These are phyloP conservation scores for Clarireedia monteithiana DNA, from an alignment of 2,329 filamentous ascomycete species.

Conservation along the genomic window DNA sequence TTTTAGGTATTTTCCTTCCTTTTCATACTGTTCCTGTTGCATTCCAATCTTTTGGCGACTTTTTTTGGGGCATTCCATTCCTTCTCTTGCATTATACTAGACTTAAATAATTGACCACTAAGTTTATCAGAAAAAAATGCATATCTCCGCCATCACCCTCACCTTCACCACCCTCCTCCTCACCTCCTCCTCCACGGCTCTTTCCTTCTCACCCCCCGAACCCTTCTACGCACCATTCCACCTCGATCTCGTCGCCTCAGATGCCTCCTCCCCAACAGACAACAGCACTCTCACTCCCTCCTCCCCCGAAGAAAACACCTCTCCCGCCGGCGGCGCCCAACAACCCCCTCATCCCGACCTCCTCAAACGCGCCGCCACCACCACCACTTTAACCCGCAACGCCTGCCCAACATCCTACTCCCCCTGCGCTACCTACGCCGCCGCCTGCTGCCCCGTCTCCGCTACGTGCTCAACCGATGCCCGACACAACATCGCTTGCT, in stretches of 20 bases:
- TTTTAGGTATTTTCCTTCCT: not conserved
- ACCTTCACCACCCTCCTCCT: not conserved
- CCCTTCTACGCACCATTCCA: constrained; percentile 20
- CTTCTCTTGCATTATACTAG: not conserved
- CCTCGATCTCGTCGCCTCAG: constrained; percentile 6
- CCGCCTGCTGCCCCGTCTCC: constrained; percentile 27
- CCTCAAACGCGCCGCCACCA: constrained; percentile 24
- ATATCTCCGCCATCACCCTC: not conserved
- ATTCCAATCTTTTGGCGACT: not conserved
- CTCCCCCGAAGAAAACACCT: not conserved
- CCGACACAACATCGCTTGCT: constrained; percentile 27
- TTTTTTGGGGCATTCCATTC: not conserved
- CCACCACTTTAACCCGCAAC: constrained; percentile 26
- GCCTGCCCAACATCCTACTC: constrained; percentile 22
- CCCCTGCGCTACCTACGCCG: constrained; percentile 20
- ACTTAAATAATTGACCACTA: not conserved
- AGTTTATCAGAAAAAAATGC: not conserved
- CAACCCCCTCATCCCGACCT: constrained; percentile 15
- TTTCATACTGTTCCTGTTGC: not conserved
- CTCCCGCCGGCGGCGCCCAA: not conserved
- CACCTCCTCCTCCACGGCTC: constrained; percentile 3
- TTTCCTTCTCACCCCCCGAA: constrained; percentile 18
- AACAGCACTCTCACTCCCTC: constrained; percentile 13
- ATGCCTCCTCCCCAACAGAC: constrained; percentile 14
- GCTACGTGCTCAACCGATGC: constrained; percentile 26